These are phyloP conservation scores for Giardia duodenalis DNA, from an alignment of 208 protist genomes.

Conservation along the genomic window DNA sequence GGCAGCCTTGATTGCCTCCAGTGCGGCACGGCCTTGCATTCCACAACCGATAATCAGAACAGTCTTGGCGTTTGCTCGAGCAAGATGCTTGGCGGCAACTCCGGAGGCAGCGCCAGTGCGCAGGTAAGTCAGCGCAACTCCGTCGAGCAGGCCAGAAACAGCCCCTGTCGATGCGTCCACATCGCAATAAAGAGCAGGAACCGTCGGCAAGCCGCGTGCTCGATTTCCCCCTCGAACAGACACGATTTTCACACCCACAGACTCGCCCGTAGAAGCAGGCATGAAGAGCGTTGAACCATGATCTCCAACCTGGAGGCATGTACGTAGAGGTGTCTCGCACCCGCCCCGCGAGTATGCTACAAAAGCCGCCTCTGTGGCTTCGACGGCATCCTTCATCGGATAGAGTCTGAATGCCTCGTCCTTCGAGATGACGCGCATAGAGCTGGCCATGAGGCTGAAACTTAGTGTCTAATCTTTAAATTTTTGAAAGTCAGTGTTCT, in stretches of 20 bases:
- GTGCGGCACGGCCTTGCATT: background rate
- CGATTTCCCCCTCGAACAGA: background rate
- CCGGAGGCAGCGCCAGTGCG: background rate
- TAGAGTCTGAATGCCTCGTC: background rate
- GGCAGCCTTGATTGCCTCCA: background rate
- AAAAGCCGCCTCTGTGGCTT: background rate
- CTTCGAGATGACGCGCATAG: background rate
- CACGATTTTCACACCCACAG: background rate
- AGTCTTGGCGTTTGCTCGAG: background rate
- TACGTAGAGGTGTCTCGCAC: background rate
- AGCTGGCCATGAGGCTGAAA: too few relatives aligned
- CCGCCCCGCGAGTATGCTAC: background rate
- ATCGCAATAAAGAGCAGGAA: background rate
- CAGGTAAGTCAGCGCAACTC: background rate
- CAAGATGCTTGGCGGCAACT: slow-evolving; percentile 1
- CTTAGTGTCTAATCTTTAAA: too few relatives aligned
- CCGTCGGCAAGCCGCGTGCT: background rate
- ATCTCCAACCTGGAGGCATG: background rate
- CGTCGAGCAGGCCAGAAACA: background rate
- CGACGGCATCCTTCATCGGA: background rate
- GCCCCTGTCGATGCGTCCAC: background rate
- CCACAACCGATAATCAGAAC: background rate
- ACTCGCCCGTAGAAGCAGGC: background rate
- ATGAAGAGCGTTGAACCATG: slow-evolving; percentile 12
- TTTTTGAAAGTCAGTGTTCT: too few relatives aligned